Conservation (phyloP, 2,329 filamentous ascomycete species). For the Colletotrichum sansevieriae region DNA sequence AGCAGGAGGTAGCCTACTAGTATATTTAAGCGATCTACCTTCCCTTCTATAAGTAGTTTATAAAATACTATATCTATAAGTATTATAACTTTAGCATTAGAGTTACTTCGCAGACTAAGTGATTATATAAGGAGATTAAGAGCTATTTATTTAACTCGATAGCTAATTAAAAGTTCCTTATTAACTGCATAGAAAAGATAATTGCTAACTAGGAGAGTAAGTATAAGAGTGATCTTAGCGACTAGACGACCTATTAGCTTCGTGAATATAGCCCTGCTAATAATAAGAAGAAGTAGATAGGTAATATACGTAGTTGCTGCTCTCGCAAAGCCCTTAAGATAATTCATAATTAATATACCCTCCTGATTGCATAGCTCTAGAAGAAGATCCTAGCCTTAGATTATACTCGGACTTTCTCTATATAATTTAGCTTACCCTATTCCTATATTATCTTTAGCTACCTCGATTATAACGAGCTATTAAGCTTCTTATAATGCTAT, state of each 20-base stretch:
- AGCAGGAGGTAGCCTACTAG: neutral
- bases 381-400: neutral
- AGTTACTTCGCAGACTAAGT: neutral
- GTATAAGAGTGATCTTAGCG: neutral
- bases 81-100: neutral
- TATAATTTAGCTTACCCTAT: neutral
- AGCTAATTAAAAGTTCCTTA: neutral
- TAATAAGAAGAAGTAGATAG: too few relatives aligned
- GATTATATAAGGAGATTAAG: neutral
- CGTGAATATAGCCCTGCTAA: too few relatives aligned
- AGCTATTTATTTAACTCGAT: neutral
- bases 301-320: too few relatives aligned
- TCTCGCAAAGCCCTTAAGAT: too few relatives aligned
- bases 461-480: neutral
- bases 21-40: neutral
- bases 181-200: neutral
- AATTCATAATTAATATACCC: too few relatives aligned
- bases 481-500: neutral
- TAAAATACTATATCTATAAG: neutral
- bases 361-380: neutral
- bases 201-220: neutral
- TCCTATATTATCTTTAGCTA: too few relatives aligned
- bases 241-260: neutral
- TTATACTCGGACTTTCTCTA: neutral
- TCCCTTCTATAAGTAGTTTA: neutral